Percentiles rank a stretch among this genome's conserved stretches.
Conservation (phyloP, 495 filamentous ascomycete genomes). For the Talaromyces ruber region DNA sequence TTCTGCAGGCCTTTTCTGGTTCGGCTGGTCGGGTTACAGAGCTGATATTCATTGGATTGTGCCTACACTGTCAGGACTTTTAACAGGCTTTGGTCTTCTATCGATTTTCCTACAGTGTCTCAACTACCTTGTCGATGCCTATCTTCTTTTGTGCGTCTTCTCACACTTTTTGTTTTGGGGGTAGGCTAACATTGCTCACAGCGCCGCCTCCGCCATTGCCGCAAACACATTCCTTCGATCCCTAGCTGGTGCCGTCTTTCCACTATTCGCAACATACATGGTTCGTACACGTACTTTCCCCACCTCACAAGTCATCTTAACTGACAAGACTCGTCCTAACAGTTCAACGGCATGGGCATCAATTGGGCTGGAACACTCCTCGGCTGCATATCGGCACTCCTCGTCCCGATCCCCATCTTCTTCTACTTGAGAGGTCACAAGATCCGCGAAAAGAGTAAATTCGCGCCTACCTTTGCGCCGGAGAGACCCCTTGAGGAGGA, state of each 20-base stretch:
- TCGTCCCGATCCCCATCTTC: slow-evolving; percentile 68
- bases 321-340: slow-evolving; percentile 28
- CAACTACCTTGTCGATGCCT: slow-evolving; percentile 83
- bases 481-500: neutral
- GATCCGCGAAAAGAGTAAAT: slow-evolving; percentile 58
- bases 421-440: slow-evolving; percentile 57
- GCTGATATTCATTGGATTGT: slow-evolving; percentile 70
- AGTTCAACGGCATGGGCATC: slow-evolving; percentile 63
- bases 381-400: slow-evolving; percentile 54
- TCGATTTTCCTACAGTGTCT: slow-evolving; percentile 75
- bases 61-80: slow-evolving; percentile 61
- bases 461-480: slow-evolving; percentile 46
- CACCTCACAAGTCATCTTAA: slow-evolving; percentile 47
- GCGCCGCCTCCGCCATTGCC: slow-evolving; percentile 78
- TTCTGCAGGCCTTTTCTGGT: slow-evolving; percentile 73
- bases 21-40: slow-evolving; percentile 69
- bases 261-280: slow-evolving; percentile 76
- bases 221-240: slow-evolving; percentile 85
- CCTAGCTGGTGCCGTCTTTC: slow-evolving; percentile 67
- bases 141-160: slow-evolving; percentile 69
- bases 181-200: slow-evolving; percentile 12
- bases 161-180: slow-evolving; percentile 9
- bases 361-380: slow-evolving; percentile 70
- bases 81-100: slow-evolving; percentile 56
- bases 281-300: slow-evolving; percentile 10